Base-by-base conservation (phyloP, 345 rosid genomes). In the Corchorus capsularis region DNA sequence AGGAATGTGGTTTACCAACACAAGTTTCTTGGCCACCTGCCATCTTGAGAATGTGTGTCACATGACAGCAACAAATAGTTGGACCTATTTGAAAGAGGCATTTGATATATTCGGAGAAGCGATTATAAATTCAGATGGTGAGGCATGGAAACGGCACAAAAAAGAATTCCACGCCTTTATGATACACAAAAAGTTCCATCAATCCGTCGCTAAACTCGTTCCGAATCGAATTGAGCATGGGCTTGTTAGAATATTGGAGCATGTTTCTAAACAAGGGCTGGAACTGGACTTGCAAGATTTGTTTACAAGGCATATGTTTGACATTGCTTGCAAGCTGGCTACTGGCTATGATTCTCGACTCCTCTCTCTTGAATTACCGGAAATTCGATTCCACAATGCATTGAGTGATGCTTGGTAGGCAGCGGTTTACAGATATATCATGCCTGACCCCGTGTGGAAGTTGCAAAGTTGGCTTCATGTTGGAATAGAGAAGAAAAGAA, bases 261-360 rank as follows among this genome's bases (percentile, higher is more conserved):
- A 54, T 6, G 78, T n/a, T n/a, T 60, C 72, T 1, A 12, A 41
- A 12, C 19, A n/a, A 17, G 56, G 32, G 6, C 5, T 3, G 11
- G 47, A 34, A 32, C 34, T 79, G 15, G 80, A 82, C 67, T 52
- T 76, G 73, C 75, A 79, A 34, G 80, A 79, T 17, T 34, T 76
- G 71, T 45, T 75, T 12, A 6, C 17, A 0, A 67, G 71, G 71
- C 54, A 47, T 11, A 15, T 55, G 4, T 67, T 67, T 67, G 53
- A 46, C 46, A 19, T n/a, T 27, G 72, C 11, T 14, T 55, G 71
- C 41, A 9, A 12, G 5, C 0, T 82, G 32, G 32, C 62, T 9
- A n/a, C 65, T 0, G 80, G 82, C 1, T 32, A 9, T n/a, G 67
- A 79, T 47, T 66, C 78, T 20, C 15, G 2, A n/a, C 11, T 27